Percentiles rank a stretch among this genome's conserved stretches.
These are phyloP conservation scores for Schrenkiella parvula DNA, from an alignment of 345 rosid species.

Conservation along the genomic window DNA sequence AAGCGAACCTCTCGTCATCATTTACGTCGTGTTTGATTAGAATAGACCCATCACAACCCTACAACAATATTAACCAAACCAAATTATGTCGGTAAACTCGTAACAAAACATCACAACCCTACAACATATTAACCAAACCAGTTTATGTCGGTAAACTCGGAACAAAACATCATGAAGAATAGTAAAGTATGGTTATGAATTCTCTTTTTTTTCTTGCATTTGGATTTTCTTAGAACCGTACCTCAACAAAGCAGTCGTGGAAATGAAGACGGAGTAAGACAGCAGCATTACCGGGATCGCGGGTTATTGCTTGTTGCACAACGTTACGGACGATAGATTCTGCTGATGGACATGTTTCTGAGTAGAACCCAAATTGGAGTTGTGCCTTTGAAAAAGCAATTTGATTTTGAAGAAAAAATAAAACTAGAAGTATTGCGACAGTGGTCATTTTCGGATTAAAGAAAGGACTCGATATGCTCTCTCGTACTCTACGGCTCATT, in stretches of 20 bases:
- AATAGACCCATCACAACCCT: slow-evolving; percentile 76
- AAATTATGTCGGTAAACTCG: not conserved
- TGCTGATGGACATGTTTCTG: slow-evolving; percentile 45
- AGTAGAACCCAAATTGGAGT: slow-evolving; percentile 51
- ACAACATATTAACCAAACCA: not conserved
- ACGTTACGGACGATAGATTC: slow-evolving; percentile 41
- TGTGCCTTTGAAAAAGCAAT: slow-evolving; percentile 32
- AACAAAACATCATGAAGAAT: not conserved
- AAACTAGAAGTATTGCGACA: not conserved
- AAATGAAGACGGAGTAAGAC: slow-evolving; percentile 55
- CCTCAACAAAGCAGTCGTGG: slow-evolving; percentile 74
- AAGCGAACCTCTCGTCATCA: slow-evolving; percentile 39
- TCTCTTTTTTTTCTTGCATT: not conserved
- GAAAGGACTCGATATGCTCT: not conserved
- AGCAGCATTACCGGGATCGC: slow-evolving; percentile 42
- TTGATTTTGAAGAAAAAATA: not conserved
- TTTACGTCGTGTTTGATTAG: slow-evolving; percentile 31
- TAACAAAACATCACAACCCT: slow-evolving; percentile 60
- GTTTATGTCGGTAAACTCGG: not conserved
- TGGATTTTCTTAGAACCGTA: not conserved
- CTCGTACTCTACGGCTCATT: not conserved
- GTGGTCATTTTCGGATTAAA: slow-evolving; percentile 8
- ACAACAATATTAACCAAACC: not conserved
- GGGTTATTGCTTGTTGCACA: slow-evolving; percentile 30
- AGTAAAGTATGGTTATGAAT: not conserved